These are phyloP conservation scores for Phytophthora capsici DNA, from an alignment of 352 stramenopile species.

Conservation along the genomic window DNA sequence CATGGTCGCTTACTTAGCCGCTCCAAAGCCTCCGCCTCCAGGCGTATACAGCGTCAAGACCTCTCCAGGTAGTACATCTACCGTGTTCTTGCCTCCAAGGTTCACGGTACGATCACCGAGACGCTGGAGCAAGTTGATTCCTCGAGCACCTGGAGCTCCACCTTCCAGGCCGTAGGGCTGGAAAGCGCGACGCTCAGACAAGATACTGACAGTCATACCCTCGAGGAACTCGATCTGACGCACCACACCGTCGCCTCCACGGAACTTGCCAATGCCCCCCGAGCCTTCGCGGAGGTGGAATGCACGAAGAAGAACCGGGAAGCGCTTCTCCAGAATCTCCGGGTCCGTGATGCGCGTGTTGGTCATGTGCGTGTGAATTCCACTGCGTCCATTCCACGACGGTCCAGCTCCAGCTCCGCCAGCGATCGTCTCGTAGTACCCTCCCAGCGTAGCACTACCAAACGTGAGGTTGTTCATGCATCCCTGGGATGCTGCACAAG, in stretches of 20 bases:
- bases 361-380: conserved; percentile 99
- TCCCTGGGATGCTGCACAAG: conserved; percentile 96
- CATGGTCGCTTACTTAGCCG: conserved; percentile 27
- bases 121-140: conserved; percentile 93
- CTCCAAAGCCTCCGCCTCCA: conserved; percentile 95
- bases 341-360: conserved; percentile 99
- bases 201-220: conserved; percentile 96
- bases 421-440: conserved; percentile 99
- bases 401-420: conserved; percentile 96
- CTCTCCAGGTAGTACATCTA: conserved; percentile 92
- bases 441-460: conserved; percentile 93
- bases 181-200: conserved; percentile 96
- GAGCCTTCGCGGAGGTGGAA: conserved; percentile 89
- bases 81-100: conserved; percentile 94
- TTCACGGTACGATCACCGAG: conserved; percentile 74
- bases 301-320: conserved; percentile 87
- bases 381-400: conserved; percentile 95
- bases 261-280: conserved; percentile 92
- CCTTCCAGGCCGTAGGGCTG: conserved; percentile 95
- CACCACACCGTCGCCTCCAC: conserved; percentile 96
- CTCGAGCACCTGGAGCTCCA: conserved; percentile 88
- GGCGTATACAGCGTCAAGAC: conserved; percentile 96
- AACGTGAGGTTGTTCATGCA: conserved; percentile 99
- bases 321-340: conserved; percentile 99
- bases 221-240: conserved; percentile 96